These are phyloP conservation scores for Blastobotrys ciferrii DNA, from an alignment of 1,139 yeast genomes.

Conservation along the genomic window DNA sequence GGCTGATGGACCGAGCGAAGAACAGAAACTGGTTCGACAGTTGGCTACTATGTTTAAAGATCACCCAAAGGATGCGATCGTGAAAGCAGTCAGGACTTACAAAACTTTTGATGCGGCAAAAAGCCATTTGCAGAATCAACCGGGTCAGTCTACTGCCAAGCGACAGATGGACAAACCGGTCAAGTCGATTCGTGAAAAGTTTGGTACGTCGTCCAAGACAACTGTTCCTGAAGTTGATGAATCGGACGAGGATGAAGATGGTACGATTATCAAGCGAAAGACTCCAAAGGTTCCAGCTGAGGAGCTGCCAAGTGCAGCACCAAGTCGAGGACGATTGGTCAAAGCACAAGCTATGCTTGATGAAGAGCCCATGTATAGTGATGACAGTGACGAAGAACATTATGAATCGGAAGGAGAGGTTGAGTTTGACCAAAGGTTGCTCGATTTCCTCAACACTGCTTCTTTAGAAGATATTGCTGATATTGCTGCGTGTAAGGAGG, in stretches of 20 bases:
- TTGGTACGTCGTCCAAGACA: slow-evolving; percentile 18
- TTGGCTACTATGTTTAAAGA: slow-evolving; percentile 33
- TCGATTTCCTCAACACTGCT: slow-evolving; percentile 77
- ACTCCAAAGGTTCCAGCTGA: neutral
- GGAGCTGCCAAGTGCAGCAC: slow-evolving; percentile 2
- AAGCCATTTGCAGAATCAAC: slow-evolving; percentile 33
- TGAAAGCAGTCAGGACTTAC: slow-evolving; percentile 35
- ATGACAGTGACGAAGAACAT: slow-evolving; percentile 35
- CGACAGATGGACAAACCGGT: slow-evolving; percentile 34
- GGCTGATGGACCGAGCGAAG: too few relatives aligned
- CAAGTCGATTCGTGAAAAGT: slow-evolving; percentile 39
- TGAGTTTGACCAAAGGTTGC: slow-evolving; percentile 61
- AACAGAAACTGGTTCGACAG: slow-evolving; percentile 21
- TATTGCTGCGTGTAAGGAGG: slow-evolving; percentile 67
- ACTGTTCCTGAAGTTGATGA: slow-evolving; percentile 12
- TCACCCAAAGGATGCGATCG: slow-evolving; percentile 30
- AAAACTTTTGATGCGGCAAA: slow-evolving; percentile 38
- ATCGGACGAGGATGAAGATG: slow-evolving; percentile 17
- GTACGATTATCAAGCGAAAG: slow-evolving; percentile 4
- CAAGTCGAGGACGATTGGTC: slow-evolving; percentile 11
- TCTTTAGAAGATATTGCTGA: slow-evolving; percentile 75
- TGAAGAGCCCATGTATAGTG: slow-evolving; percentile 30
- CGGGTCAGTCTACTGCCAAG: slow-evolving; percentile 20
- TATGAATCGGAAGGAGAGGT: slow-evolving; percentile 47
- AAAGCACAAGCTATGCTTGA: slow-evolving; percentile 27